A percentile compares a stretch with the other conserved stretches of the same genome.
These are phyloP conservation scores for Aspergillus arachidicola DNA, from an alignment of 2,329 filamentous ascomycete species.

Conservation along the genomic window DNA sequence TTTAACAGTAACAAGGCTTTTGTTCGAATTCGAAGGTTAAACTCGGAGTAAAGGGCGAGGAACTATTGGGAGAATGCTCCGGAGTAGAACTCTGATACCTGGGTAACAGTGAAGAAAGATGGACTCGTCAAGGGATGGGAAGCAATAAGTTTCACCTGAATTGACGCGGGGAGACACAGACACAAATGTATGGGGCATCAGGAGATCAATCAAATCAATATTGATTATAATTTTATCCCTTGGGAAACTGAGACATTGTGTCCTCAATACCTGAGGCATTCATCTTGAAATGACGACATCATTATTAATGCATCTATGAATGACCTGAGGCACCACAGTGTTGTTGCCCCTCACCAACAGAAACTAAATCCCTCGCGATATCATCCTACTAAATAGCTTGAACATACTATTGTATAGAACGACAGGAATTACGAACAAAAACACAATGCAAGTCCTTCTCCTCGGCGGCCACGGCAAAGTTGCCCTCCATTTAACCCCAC, in stretches of 20 bases:
- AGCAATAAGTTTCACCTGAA: neutral
- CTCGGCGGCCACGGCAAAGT: slow-evolving; percentile 83
- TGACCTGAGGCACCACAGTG: neutral
- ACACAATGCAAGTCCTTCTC: slow-evolving; percentile 62
- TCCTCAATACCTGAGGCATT: neutral
- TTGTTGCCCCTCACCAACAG: neutral
- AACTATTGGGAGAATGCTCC: neutral
- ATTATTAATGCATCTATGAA: neutral
- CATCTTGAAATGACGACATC: neutral
- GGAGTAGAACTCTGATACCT: neutral
- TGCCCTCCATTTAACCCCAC: slow-evolving; percentile 71
- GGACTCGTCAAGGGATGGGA: neutral
- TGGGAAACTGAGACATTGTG: neutral
- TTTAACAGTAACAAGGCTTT: neutral
- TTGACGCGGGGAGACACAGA: neutral
- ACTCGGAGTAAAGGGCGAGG: neutral
- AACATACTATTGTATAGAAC: neutral
- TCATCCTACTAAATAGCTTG: neutral
- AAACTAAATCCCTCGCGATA: neutral
- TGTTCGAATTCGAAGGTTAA: neutral
- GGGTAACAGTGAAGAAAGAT: neutral
- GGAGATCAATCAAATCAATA: neutral
- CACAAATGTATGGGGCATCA: neutral
- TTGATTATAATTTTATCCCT: neutral
- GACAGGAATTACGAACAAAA: neutral